A percentile compares a stretch with the other conserved stretches of the same genome.
Evolutionary conservation across 2,329 filamentous ascomycete species (phyloP).

Genomic region (Colletotrichum melonis): DNA sequence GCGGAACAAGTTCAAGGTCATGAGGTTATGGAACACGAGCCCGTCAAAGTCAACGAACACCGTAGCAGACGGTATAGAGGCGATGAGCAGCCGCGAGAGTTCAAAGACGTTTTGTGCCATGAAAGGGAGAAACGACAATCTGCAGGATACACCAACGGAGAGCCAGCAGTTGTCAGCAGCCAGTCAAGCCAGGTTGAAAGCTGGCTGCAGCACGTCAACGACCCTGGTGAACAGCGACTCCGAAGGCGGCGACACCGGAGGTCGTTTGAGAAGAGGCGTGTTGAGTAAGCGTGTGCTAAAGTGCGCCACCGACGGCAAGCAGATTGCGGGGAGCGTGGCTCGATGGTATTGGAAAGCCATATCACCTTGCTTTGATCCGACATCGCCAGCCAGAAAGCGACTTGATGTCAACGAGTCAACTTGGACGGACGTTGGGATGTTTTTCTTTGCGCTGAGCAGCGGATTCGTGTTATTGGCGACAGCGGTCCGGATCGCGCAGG

Average conservation of each 20-base stretch:
- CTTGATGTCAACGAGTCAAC: constrained; percentile 23
- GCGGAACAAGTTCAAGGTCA: neutral
- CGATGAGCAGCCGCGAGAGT: neutral
- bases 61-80: neutral
- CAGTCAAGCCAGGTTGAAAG: neutral
- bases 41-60: neutral
- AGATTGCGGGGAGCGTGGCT: constrained; percentile 11
- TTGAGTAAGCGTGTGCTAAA: constrained; percentile 1
- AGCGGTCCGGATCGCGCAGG: constrained; percentile 17
- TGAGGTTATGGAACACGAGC: neutral
- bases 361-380: constrained; percentile 32
- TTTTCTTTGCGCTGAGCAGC: constrained; percentile 14
- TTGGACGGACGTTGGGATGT: constrained; percentile 15
- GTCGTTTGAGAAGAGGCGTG: constrained; percentile 28
- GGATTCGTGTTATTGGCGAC: constrained; percentile 18
- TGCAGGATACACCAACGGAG: neutral
- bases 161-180: neutral
- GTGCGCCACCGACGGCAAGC: constrained; percentile 19
- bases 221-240: neutral
- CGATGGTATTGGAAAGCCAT: constrained; percentile 18
- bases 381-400: constrained; percentile 25
- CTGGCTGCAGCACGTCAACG: constrained; percentile 17
- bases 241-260: constrained; percentile 34
- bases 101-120: neutral
- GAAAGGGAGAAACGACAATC: neutral